Evolutionary conservation across 768 basidiomycete species (phyloP), one percentile per base, ranked within the genome.

Genomic region (Filobasidium floriforme): DNA sequence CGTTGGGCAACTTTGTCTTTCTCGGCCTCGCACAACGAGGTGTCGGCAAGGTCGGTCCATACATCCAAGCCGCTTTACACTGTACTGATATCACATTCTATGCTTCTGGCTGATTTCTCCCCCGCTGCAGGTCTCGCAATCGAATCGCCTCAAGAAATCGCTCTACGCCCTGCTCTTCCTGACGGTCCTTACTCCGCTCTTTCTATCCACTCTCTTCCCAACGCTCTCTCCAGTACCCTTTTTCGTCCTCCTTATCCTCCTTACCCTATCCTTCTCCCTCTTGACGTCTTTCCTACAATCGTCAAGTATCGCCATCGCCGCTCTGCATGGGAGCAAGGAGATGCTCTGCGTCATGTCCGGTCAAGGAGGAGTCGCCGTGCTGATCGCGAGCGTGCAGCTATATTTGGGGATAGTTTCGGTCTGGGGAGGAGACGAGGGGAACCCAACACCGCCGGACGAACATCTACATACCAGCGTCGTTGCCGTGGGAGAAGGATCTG

Each of bases 291-390:
- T 88, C 74, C 82, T 92, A 22, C 89, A 88, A 70, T 88, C 86
- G 0, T 83, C 90, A 12, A 82, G 88, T 51, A 84, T 89, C 37
- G 89, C 88, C 0, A 83, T 89, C n/a, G 89, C 90, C 1, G 86
- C 89, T 0, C 79, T 90, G 4, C 89, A 91, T 70, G 92, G 91
- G 0, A 83, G 85, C 1, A 76, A 82, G 7, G 86, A 86, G 14
- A 83, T 92, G 61, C 88, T 92, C 75, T 81, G 75, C 19, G 75
- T 89, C 75, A 84, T 92, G 82, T 85, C 89, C 1, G 91, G 90
- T 12, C 89, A 92, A 78, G 91, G 88, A 0, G 89, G 88, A 0
- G 85, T 92, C 1, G 92, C 87, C 0, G 89, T 93, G 14, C 86
- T 85, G 0, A 86, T 92, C 68, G 90, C 89, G 61, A 80, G 82